Evolutionary conservation across 352 stramenopile species (phyloP).

Genomic region (Phytophthora europaea): DNA sequence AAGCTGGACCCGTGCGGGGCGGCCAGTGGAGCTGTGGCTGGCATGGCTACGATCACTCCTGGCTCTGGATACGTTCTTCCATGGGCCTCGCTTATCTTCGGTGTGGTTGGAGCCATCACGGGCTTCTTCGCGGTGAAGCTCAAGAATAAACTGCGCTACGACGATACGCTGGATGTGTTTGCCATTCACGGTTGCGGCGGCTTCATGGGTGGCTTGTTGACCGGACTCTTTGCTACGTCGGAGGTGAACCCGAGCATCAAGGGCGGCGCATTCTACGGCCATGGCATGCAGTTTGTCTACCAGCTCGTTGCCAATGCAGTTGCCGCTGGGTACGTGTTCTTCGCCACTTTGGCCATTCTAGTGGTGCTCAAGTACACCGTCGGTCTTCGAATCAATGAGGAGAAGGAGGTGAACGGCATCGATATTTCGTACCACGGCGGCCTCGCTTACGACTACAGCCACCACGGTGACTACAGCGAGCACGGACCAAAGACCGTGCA

Average conservation of each 20-base stretch:
- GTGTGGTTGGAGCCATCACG: conserved; percentile 56
- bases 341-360: conserved; percentile 71
- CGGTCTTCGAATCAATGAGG: conserved; percentile 68
- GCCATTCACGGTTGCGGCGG: conserved; percentile 74
- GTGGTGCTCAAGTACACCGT: conserved; percentile 73
- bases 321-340: conserved; percentile 61
- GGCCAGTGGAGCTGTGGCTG: conserved; percentile 64
- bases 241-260: conserved; percentile 57
- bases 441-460: conserved; percentile 61
- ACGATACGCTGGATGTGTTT: conserved; percentile 82
- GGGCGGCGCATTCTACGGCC: conserved; percentile 58
- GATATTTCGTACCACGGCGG: conserved; percentile 79
- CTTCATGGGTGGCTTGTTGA: conserved; percentile 63
- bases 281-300: conserved; percentile 49
- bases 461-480: conserved; percentile 36
- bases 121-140: conserved; percentile 61
- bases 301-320: conserved; percentile 60
- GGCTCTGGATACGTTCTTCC: conserved; percentile 71
- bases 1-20: conserved; percentile 68
- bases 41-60: conserved; percentile 73
- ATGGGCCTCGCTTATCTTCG: conserved; percentile 73
- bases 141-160: conserved; percentile 72
- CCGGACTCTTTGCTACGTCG: conserved; percentile 65
- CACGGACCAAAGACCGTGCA: conserved; percentile 17
- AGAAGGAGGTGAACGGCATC: conserved; percentile 77